Conservation (phyloP, 1,139 yeast species). For the Hemisphaericaspora xylanilytica region DNA sequence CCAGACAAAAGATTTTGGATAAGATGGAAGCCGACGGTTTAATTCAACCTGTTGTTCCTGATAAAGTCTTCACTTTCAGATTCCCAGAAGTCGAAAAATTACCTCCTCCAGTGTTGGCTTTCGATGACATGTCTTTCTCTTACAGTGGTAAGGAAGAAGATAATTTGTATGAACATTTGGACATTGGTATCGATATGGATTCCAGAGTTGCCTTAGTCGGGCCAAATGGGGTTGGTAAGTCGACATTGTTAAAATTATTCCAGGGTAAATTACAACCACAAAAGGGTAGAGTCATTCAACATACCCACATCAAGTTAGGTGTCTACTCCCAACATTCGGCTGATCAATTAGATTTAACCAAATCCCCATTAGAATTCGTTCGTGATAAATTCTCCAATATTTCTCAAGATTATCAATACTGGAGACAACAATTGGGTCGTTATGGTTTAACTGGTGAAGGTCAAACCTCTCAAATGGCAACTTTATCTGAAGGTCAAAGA, state of each 20-base stretch:
- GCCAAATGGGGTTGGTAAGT: slow-evolving; percentile 99
- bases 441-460: slow-evolving; percentile 99
- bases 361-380: slow-evolving; percentile 93
- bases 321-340: slow-evolving; percentile 99
- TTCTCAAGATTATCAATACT: slow-evolving; percentile 97
- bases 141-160: slow-evolving; percentile 87
- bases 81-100: slow-evolving; percentile 96
- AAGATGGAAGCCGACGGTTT: slow-evolving; percentile 99
- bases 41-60: slow-evolving; percentile 88
- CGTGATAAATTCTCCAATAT: slow-evolving; percentile 86
- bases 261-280: slow-evolving; percentile 91
- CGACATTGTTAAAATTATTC: slow-evolving; percentile 92
- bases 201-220: slow-evolving; percentile 98
- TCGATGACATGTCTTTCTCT: slow-evolving; percentile 90
- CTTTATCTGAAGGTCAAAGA: slow-evolving; percentile 98
- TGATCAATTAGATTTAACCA: slow-evolving; percentile 93
- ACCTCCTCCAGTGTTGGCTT: slow-evolving; percentile 98
- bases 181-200: slow-evolving; percentile 99
- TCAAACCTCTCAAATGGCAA: slow-evolving; percentile 98
- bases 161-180: slow-evolving; percentile 84
- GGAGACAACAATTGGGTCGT: slow-evolving; percentile 98
- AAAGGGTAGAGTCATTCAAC: slow-evolving; percentile 93
- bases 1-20: slow-evolving; percentile 98
- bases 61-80: slow-evolving; percentile 87
- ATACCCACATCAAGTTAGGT: slow-evolving; percentile 96